Evolutionary conservation across 1,284 basidiomycete species (phyloP), one percentile per base, ranked within the genome.

Genomic region (Leccinum laetum): DNA sequence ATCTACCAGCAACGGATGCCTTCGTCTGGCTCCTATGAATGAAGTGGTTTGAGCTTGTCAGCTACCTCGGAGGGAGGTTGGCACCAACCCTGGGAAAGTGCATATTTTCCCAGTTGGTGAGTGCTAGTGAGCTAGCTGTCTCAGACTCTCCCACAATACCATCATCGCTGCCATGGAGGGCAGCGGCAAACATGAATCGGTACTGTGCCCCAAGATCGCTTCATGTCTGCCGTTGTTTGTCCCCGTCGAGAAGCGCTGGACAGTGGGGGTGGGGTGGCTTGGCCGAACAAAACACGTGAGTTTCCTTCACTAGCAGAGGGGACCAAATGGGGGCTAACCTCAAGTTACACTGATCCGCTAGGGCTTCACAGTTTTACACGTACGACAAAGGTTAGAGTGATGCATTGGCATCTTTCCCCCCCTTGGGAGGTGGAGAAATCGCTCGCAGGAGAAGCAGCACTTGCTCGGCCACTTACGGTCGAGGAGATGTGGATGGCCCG

Each of bases 231-330:
- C 1, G 32, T 35, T 37, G 11, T 37, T 37, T 37, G 11, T 37
- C 35, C 78, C 77, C 0, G 21, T 76, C 11, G 74, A 76, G 0
- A 61, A 75, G 49, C 65, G 71, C 1, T 82, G 80, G 80, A 69
- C 74, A 32, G 29, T 32, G 10, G 32, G 32, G 32, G 0, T 82
- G 80, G 80, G 80, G 79, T 10, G 79, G 79, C 21, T 82, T 79
- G 79, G 78, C 79, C 1, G 69, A 69, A 44, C 72, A 1, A 77
- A 80, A 61, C 67, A 73, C 5, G 32, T 58, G 29, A 29, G 56
- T 37, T 18, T 11, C 16, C 49, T 21, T 13, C 13, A 24, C 52
- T 24, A 24, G 5, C 52, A 53, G 0, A 13, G n/a, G 18, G 32
- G 18, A 32, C 29, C 29, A 32, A 32, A 32, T 32, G 29, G 32